Evolutionary conservation across 2,329 filamentous ascomycete species (phyloP).

Genomic region (Fusarium decemcellulare): DNA sequence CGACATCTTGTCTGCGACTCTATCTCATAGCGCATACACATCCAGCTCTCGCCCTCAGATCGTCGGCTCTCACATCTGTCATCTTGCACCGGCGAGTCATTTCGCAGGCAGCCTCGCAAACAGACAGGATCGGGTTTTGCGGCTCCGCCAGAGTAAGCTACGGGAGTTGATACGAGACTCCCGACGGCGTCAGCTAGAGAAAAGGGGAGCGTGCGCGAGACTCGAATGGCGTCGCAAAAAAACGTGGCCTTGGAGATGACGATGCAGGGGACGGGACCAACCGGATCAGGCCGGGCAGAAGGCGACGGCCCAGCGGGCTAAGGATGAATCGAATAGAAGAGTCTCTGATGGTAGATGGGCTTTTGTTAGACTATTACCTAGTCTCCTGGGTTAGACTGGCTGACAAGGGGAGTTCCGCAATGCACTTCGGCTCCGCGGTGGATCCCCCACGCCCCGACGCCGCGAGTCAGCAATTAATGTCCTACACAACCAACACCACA

Average conservation of each 20-base stretch:
- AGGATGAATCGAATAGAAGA: neutral
- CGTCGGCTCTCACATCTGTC: neutral
- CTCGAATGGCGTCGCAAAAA: neutral
- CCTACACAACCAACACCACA: constrained; percentile 2
- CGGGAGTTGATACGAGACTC: neutral
- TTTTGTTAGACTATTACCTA: no score
- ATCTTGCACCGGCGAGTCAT: neutral
- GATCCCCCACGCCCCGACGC: constrained; percentile 9
- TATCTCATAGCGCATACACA: no score
- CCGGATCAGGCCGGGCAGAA: constrained; percentile 13
- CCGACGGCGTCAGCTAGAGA: neutral
- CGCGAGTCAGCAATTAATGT: constrained; percentile 26
- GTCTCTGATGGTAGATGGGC: neutral
- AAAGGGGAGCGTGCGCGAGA: constrained; percentile 10
- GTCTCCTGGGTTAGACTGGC: no score
- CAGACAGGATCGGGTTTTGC: constrained; percentile 16
- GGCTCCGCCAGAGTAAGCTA: constrained; percentile 24
- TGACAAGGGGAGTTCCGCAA: constrained; percentile 6
- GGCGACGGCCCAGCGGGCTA: constrained; percentile 4
- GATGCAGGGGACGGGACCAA: neutral
- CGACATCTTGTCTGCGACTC: neutral
- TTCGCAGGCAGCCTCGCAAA: neutral
- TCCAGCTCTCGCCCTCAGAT: neutral
- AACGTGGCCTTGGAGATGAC: constrained; percentile 24
- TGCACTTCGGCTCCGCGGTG: constrained; percentile 39